A percentile compares a stretch with the other conserved stretches of the same genome.
Conservation (phyloP, 805 yeast species). For the Grigorovia yakushimaensis region DNA sequence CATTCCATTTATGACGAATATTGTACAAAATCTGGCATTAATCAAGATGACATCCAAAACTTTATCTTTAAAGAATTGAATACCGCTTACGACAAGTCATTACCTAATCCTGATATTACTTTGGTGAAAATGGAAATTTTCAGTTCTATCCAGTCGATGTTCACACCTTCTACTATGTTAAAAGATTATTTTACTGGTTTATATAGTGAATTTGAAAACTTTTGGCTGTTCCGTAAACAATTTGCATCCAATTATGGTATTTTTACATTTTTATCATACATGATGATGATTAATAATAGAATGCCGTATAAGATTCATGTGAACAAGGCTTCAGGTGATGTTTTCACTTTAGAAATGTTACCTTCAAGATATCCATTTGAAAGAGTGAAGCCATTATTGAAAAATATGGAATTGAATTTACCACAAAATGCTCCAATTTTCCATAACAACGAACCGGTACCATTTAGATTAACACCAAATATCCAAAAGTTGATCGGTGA, state of each 20-base stretch:
- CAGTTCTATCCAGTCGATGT: slow-evolving; percentile 76
- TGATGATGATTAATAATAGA: slow-evolving; percentile 88
- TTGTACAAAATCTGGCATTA: slow-evolving; percentile 62
- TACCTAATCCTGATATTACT: slow-evolving; percentile 86
- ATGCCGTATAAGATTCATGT: slow-evolving; percentile 90
- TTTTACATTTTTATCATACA: slow-evolving; percentile 81
- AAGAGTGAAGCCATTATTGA: slow-evolving; percentile 31
- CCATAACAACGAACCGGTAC: slow-evolving; percentile 86
- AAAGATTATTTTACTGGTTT: slow-evolving; percentile 63
- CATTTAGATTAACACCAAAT: slow-evolving; percentile 93
- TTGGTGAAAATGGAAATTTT: slow-evolving; percentile 86
- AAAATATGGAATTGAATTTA: slow-evolving; percentile 29
- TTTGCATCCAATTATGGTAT: slow-evolving; percentile 93
- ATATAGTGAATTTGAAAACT: slow-evolving; percentile 78
- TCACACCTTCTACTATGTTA: slow-evolving; percentile 78
- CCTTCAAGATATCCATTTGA: slow-evolving; percentile 66
- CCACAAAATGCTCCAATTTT: slow-evolving; percentile 61
- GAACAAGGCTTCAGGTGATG: slow-evolving; percentile 71
- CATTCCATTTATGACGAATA: slow-evolving; percentile 80
- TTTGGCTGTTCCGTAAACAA: slow-evolving; percentile 94
- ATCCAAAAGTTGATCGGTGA: slow-evolving; percentile 90
- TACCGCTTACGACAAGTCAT: slow-evolving; percentile 86
- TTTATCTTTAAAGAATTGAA: slow-evolving; percentile 77
- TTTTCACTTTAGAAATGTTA: slow-evolving; percentile 91
- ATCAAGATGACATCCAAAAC: slow-evolving; percentile 83